These are phyloP conservation scores for Sanghuangporus baumii DNA, from an alignment of 1,284 basidiomycete species.

Conservation along the genomic window DNA sequence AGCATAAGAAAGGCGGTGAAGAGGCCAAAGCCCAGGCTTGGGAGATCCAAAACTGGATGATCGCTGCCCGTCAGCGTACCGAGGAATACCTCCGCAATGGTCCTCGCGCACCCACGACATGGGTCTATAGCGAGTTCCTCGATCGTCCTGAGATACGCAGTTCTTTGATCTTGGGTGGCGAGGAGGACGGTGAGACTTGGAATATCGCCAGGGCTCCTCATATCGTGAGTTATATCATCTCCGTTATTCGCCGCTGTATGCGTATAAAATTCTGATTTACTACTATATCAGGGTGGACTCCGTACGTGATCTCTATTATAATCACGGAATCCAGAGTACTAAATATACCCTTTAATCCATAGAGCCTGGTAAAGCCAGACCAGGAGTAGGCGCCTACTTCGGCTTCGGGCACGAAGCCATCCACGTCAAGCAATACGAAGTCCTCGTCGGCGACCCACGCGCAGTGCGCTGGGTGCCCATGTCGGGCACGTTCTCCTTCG, in stretches of 20 bases:
- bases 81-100: constrained; percentile 42
- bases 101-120: constrained; percentile 44
- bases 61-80: constrained; percentile 49
- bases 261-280: neutral
- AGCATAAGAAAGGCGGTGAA: constrained; percentile 52
- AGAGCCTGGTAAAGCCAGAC: constrained; percentile 16
- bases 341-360: neutral
- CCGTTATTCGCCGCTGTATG: neutral
- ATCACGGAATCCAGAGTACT: neutral
- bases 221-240: constrained; percentile 11
- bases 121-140: constrained; percentile 30
- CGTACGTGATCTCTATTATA: constrained; percentile 2
- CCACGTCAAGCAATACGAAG: constrained; percentile 24
- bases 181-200: constrained; percentile 11
- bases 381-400: constrained; percentile 6
- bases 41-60: constrained; percentile 50
- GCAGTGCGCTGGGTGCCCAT: constrained; percentile 54
- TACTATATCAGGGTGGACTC: constrained; percentile 9
- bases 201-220: constrained; percentile 15
- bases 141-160: constrained; percentile 7
- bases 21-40: constrained; percentile 51
- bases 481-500: constrained; percentile 40
- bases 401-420: constrained; percentile 15
- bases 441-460: constrained; percentile 57
- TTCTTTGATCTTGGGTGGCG: constrained; percentile 1